Base-by-base conservation (phyloP, 2,329 filamentous ascomycete species). In the Fusarium sp. region DNA sequence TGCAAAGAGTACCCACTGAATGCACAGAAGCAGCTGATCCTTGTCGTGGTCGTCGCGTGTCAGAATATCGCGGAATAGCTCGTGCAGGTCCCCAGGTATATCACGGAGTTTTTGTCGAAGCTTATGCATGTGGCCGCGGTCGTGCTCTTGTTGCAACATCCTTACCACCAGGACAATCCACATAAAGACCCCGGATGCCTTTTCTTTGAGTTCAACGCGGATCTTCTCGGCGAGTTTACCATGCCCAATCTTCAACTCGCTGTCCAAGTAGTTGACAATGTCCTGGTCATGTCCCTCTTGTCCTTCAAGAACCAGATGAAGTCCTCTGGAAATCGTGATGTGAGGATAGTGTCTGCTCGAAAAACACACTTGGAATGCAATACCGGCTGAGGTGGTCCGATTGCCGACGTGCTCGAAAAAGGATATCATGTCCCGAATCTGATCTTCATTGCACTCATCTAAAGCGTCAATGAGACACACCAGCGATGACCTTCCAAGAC, bases 1-100 rank as follows among this genome's bases (percentile, higher is more conserved):
- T 4, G 88, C 80, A 47, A 83, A 89, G 0, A 90, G 78, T 2
- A 90, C 76, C 84, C 84, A 89, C 48, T 57, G 82, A 0, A 90
- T 72, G 43, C 83, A 88, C 1, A 86, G 68, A 0, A 81, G 52
- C 0, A 89, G 64, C 0, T 80, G 75, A 2, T 82, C 75, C 46
- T 76, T 76, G 18, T 87, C 79, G 0, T 79, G 48, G 2, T 65
- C 23, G 62, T 91, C 87, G 30, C 86, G 79, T 0, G 66, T 81
- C 4, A 90, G 58, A 1, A 90, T 86, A 28, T 86, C 75, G 9
- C 77, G 78, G 64, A 90, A 90, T 0, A 90, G 70, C 0, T 84
- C 74, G 47, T 81, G 72, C 0, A 90, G 75, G 1, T 78, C 77
- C 0, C 8, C 44, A 0, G 84, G 84, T 0, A 85, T 78, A 2